Evolutionary conservation across 2,329 filamentous ascomycete genomes (phyloP), one percentile per base, ranked within the genome.

Genomic region (Diaporthe sp.): DNA sequence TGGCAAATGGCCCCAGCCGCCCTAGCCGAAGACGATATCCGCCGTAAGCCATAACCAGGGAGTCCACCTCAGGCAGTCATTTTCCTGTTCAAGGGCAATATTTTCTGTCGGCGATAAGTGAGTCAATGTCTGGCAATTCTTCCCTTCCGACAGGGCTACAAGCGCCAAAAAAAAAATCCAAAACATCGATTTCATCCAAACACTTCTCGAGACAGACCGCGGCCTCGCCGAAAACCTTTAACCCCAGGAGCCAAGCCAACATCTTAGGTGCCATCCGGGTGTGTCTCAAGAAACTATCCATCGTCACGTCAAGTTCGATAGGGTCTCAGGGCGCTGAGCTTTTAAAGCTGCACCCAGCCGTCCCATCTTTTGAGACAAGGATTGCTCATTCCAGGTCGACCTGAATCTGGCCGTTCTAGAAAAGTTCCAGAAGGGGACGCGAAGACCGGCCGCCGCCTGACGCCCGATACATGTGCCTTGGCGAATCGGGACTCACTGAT

Each of bases 131-230:
- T 49, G 28, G 42, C 42, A 15, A 10, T 22, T 22, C 13, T 60
- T 37, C 37, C 37, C 22, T n/a, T 13, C 34, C 57, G 42, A 22
- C 65, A 70, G 49, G 61, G 65, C 65, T 55, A 28, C 34, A 22
- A 42, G 49, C n/a, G 17, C 42, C 42, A 44, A 4, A 57, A 22
- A 57, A 34, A 55, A 17, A 70, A 70, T 42, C 25, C 49, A 42
- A 70, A 70, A 70, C 65, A 22, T 37, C 34, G 34, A 70, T 70
- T 70, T 70, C 65, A 70, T 70, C 65, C 65, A 70, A 42, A 70
- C 65, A 55, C 65, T 20, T 70, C 65, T 70, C 65, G 65, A 70
- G 65, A 70, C 65, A 53, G 25, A 20, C 15, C 15, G 34, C 65
- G 65, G 65, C 65, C 49, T 70, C 49, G 49, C 65, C 65, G 65